Evolutionary conservation across 2,329 filamentous ascomycete species (phyloP).

Genomic region (Colletotrichum euphorbiae): DNA sequence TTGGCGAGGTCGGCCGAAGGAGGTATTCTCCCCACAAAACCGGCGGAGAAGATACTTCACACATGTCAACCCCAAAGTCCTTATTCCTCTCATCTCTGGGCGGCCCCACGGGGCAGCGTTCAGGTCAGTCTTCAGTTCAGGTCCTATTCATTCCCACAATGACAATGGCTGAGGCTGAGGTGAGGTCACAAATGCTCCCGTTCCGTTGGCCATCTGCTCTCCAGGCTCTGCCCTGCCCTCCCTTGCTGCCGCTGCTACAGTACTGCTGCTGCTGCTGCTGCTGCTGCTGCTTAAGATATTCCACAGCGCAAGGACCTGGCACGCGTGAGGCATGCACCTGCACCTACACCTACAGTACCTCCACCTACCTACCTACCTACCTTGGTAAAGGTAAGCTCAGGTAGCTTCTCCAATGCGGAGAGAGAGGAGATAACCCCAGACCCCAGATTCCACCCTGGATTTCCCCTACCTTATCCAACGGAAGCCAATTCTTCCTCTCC

Average conservation of each 20-base stretch:
- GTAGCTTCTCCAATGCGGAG: slow-evolving; percentile 55
- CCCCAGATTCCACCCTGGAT: slow-evolving; percentile 40
- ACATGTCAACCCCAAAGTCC: slow-evolving; percentile 36
- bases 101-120: background rate
- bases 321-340: too few species aligned
- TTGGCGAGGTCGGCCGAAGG: background rate
- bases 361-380: too few species aligned
- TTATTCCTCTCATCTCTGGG: background rate
- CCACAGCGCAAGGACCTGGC: too few species aligned
- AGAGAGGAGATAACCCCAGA: slow-evolving; percentile 52
- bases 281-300: background rate
- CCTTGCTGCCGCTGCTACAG: slow-evolving; percentile 9
- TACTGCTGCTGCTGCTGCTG: background rate
- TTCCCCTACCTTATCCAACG: slow-evolving; percentile 42
- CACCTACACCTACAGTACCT: too few species aligned
- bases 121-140: too few species aligned
- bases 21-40: background rate
- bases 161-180: too few species aligned
- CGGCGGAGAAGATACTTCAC: slow-evolving; percentile 17
- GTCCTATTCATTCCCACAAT: too few species aligned
- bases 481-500: slow-evolving; percentile 43
- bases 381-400: slow-evolving; percentile 41
- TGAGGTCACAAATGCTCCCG: too few species aligned
- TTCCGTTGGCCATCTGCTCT: background rate
- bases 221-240: background rate